These are phyloP conservation scores for Leptodontidium sp. DNA, from an alignment of 2,329 filamentous ascomycete species.

Conservation along the genomic window DNA sequence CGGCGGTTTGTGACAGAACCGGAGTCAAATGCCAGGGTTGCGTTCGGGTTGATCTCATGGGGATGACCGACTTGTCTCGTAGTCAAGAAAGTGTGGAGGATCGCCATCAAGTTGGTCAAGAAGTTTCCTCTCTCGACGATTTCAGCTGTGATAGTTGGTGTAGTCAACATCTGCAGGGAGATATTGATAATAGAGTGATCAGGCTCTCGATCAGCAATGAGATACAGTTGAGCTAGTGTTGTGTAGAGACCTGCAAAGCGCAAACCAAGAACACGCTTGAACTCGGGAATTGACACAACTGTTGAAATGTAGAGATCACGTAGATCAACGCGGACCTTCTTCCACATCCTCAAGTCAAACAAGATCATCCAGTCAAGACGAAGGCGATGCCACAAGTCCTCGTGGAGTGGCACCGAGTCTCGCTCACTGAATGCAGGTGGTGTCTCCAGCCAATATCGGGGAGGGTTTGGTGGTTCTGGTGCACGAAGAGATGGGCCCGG, in stretches of 20 bases:
- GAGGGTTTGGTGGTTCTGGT: conserved; percentile 65
- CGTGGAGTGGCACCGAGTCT: conserved; percentile 72
- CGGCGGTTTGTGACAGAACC: conserved; percentile 94
- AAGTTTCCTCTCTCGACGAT: conserved; percentile 96
- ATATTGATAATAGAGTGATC: conserved; percentile 99
- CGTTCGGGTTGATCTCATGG: conserved; percentile 84
- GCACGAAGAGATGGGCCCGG: conserved; percentile 62
- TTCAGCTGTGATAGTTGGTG: conserved; percentile 94
- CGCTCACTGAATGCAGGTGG: conserved; percentile 73
- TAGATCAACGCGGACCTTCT: conserved; percentile 88
- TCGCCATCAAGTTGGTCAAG: conserved; percentile 92
- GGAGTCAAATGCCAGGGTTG: conserved; percentile 90
- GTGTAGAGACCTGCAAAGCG: conserved; percentile 97
- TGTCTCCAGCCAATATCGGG: conserved; percentile 86
- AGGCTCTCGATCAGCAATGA: conserved; percentile 94
- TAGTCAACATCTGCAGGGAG: conserved; percentile 95
- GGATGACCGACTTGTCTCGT: conserved; percentile 95
- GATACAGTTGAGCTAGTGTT: conserved; percentile 88
- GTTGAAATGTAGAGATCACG: conserved; percentile 96
- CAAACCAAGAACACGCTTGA: conserved; percentile 91
- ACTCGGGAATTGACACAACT: conserved; percentile 92
- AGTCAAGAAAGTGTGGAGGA: conserved; percentile 96
- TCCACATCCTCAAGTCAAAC: conserved; percentile 96
- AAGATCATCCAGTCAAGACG: conserved; percentile 93
- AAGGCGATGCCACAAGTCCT: conserved; percentile 89